Evolutionary conservation across 2,329 filamentous ascomycete genomes (phyloP).

Genomic region (Aspergillus felis): DNA sequence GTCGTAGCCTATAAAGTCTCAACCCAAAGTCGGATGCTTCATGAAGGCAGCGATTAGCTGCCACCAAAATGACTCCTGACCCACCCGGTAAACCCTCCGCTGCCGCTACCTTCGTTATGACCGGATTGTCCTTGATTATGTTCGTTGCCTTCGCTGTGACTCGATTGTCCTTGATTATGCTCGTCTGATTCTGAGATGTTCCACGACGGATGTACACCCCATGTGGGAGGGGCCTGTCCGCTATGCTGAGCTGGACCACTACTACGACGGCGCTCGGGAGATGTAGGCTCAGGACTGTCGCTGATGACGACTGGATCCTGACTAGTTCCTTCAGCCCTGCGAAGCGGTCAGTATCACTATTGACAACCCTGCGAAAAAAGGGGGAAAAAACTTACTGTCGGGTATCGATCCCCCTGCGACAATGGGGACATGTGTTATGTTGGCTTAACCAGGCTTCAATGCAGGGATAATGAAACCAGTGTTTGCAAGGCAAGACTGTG

Average conservation of each 20-base stretch:
- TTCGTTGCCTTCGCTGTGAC: conserved; percentile 7
- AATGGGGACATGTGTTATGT: conserved; percentile 82
- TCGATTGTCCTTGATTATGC: conserved; percentile 5
- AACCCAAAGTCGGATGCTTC: neutral
- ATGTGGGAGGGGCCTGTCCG: neutral
- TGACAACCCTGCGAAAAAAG: conserved; percentile 2
- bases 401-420: conserved; percentile 37
- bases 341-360: conserved; percentile 6
- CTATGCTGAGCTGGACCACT: conserved; percentile 1
- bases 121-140: conserved; percentile 7
- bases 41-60: conserved; percentile 4
- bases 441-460: conserved; percentile 79
- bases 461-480: conserved; percentile 89
- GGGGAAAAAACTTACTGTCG: conserved; percentile 18
- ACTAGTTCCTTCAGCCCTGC: conserved; percentile 12
- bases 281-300: conserved; percentile 12
- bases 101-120: conserved; percentile 8
- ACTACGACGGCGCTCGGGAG: conserved; percentile 7
- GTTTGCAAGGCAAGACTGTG: conserved; percentile 75
- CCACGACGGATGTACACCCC: conserved; percentile 1
- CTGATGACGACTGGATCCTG: conserved; percentile 15
- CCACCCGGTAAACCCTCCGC: conserved; percentile 20
- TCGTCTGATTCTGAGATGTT: neutral
- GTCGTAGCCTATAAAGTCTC: neutral
- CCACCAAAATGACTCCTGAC: conserved; percentile 25